phyloP scores from a whole-genome alignment of 148 eudicot genomes.

The Chenopodium suecicum region DNA sequence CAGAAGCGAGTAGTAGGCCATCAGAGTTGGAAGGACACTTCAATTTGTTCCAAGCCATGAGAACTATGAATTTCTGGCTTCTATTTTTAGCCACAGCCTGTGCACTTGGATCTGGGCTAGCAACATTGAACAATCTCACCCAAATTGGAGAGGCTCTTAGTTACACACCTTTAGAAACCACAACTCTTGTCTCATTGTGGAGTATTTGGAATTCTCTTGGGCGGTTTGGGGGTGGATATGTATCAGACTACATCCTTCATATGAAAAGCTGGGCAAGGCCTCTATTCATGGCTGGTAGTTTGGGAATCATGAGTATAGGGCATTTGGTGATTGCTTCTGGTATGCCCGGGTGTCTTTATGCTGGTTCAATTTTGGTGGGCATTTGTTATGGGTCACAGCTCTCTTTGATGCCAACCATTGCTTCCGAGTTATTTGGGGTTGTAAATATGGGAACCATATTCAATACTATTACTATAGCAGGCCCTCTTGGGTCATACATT shows the following conservation, averaged over 20 bases:
- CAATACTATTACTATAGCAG: constrained; percentile 61
- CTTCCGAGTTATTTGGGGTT: constrained; percentile 68
- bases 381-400: constrained; percentile 70
- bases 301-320: constrained; percentile 58
- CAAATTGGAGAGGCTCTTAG: constrained; percentile 76
- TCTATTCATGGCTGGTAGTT: constrained; percentile 54
- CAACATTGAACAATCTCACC: constrained; percentile 67
- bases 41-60: constrained; percentile 58
- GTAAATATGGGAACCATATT: constrained; percentile 68
- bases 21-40: constrained; percentile 31
- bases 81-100: constrained; percentile 52
- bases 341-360: constrained; percentile 55
- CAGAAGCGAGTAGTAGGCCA: constrained; percentile 11
- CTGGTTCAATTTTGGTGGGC: constrained; percentile 62
- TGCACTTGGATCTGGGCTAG: constrained; percentile 71
- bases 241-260: constrained; percentile 60
- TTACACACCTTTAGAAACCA: constrained; percentile 46
- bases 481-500: constrained; percentile 71
- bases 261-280: constrained; percentile 61
- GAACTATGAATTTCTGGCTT: constrained; percentile 63
- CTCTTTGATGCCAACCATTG: constrained; percentile 79
- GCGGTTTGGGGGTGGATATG: constrained; percentile 75
- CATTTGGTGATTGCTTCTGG: constrained; percentile 59
- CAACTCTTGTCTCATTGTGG: constrained; percentile 72
- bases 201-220: constrained; percentile 83